These are phyloP conservation scores for Phaseolus lunatus DNA, from an alignment of 306 rosid species.

Conservation along the genomic window DNA sequence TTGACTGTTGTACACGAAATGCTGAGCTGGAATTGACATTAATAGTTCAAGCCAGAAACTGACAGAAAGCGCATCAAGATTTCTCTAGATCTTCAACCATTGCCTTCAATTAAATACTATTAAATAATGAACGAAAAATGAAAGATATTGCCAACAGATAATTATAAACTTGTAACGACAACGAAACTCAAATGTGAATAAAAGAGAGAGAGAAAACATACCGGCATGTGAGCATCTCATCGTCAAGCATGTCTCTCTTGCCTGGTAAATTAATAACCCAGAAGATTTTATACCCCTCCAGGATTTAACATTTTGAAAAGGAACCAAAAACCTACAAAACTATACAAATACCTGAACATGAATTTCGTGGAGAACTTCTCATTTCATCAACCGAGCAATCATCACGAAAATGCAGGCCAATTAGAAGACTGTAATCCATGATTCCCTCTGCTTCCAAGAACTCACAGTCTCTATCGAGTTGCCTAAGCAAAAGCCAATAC, in stretches of 20 bases:
- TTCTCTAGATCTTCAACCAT: conserved; percentile 27
- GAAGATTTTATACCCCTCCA: conserved; percentile 20
- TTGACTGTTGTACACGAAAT: conserved; percentile 38
- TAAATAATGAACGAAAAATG: conserved; percentile 26
- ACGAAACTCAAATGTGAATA: background rate
- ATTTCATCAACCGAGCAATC: conserved; percentile 52
- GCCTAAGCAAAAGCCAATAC: conserved; percentile 56
- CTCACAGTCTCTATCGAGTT: conserved; percentile 66
- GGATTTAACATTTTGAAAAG: conserved; percentile 32
- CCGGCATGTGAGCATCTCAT: conserved; percentile 54
- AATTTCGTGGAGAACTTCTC: conserved; percentile 44
- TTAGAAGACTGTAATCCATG: conserved; percentile 71
- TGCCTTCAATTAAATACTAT: conserved; percentile 2
- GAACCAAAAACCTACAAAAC: background rate
- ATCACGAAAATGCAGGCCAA: conserved; percentile 64
- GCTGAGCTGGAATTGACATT: conserved; percentile 32
- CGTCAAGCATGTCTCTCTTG: conserved; percentile 47
- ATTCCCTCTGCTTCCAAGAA: conserved; percentile 67
- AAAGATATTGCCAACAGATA: background rate
- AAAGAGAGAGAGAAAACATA: conserved; percentile 40
- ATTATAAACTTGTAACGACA: conserved; percentile 1
- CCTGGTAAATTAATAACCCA: conserved; percentile 45
- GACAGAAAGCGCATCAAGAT: conserved; percentile 31
- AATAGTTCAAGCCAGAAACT: conserved; percentile 31
- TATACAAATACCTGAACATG: conserved; percentile 39